phyloP scores from a whole-genome alignment of 129 eudicot species.

The Centella asiatica region DNA sequence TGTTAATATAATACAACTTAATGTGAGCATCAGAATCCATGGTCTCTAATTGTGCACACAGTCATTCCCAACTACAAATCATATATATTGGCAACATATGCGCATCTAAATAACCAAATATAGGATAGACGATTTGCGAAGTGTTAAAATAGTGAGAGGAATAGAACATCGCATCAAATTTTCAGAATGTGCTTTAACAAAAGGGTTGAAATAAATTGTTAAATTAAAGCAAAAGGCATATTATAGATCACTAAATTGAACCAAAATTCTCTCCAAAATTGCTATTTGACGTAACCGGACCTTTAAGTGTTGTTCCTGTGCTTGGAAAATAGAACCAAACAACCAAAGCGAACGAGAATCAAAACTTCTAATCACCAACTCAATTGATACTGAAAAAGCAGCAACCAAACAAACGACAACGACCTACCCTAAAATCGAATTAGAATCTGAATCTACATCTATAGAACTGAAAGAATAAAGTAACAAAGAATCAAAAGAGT shows the following conservation, averaged over 20 bases:
- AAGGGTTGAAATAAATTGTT: slow-evolving; percentile 3
- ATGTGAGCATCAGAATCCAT: slow-evolving; percentile 69
- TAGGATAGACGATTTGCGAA: slow-evolving; percentile 17
- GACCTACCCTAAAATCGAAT: background rate
- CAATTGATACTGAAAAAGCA: slow-evolving; percentile 10
- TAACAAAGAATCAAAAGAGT: slow-evolving; percentile 2
- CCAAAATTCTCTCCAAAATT: slow-evolving; percentile 21
- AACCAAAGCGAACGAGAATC: background rate
- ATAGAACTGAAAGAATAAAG: background rate
- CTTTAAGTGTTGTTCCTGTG: no score
- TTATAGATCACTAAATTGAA: slow-evolving; percentile 25
- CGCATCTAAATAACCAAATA: slow-evolving; percentile 27
- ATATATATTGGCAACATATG: slow-evolving; percentile 43
- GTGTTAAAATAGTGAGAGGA: slow-evolving; percentile 22
- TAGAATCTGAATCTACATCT: slow-evolving; percentile 8
- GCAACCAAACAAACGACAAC: background rate
- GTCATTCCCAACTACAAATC: slow-evolving; percentile 16
- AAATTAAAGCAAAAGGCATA: slow-evolving; percentile 17
- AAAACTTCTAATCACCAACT: slow-evolving; percentile 5
- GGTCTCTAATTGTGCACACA: slow-evolving; percentile 41
- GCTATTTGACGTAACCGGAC: slow-evolving; percentile 20
- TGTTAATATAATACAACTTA: slow-evolving; percentile 33
- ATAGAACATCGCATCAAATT: slow-evolving; percentile 34
- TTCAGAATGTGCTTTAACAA: slow-evolving; percentile 34
- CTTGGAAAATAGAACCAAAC: no score